Evolutionary conservation across 176 grass and related monocot genomes (phyloP), one percentile per base, ranked within the genome.

Genomic region (Eremochloa ophiuroides): DNA sequence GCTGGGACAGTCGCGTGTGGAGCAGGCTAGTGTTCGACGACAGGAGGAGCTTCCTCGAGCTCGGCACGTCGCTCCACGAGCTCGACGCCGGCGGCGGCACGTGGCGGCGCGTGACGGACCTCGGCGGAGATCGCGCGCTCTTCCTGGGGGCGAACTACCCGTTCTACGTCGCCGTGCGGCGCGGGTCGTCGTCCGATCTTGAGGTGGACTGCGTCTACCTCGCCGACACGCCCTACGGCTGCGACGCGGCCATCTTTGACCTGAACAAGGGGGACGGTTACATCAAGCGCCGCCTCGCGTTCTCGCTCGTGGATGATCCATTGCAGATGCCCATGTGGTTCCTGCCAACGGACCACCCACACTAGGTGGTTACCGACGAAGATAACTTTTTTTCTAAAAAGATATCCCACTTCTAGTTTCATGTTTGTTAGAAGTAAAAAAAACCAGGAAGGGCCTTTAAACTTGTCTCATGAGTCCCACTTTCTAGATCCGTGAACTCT

Each of bases 101-200:
- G 41, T 79, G 77, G 62, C 41, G 62, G 3, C 30, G 14, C 30
- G 63, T 80, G 14, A 11, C 44, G 7, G 44, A 5, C 77, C 8
- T 80, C 14, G 77, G 77, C 2, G 22, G 41, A 30, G 76, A 68
- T 5, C 30, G 77, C 44, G 30, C 63, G 2, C 77, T 80, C 77
- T 80, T 80, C 8, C 0, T 80, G 14, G 77, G 77, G 8, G 63
- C 77, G 30, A 69, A 39, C 63, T 69, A 67, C 33, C 77, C 77
- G n/a, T 80, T 69, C 77, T 80, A 51, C 43, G 22, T 55, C 46
- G 0, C 14, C 1, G 77, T 55, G 12, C 77, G 22, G 4, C 44
- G 3, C 0, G 43, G 44, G 30, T n/a, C n/a, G n/a, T n/a, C n/a
- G n/a, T 16, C 17, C 12, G 14, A 11, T 18, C 13, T 80, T 4